Evolutionary conservation across 2,329 filamentous ascomycete genomes (phyloP), one percentile per base, ranked within the genome.

Genomic region (Colletotrichum graminicola): DNA sequence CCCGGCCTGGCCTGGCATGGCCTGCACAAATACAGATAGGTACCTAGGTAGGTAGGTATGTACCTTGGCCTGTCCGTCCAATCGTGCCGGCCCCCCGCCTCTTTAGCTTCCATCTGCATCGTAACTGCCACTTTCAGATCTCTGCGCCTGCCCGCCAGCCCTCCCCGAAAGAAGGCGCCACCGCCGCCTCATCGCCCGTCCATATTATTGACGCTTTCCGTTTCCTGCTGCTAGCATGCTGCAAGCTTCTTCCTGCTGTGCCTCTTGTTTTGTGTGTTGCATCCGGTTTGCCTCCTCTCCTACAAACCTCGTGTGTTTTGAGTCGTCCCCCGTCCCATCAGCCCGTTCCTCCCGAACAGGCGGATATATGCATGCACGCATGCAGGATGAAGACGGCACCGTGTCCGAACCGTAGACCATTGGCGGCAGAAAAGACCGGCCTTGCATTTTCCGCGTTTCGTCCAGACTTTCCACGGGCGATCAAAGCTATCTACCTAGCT

Each of bases 361-460:
- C 26, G 45, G 45, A 14, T 23, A 1, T 21, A 21, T 43, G 16
- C 16, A 43, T 43, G 41, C 41, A 43, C 21, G 41, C 41, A n/a
- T 41, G 43, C 64, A 39, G 32, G 52, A 67, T 47, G 67, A 66
- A 71, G 55, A 45, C 34, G 21, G 43, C 34, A 52, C 45, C 8
- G 47, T 45, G 59, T 55, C 65, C 62, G 68, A 71, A 39, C 60
- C 32, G n/a, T 34, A 23, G 45, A 51, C 39, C 51, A 12, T 64
- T 36, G 32, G 34, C 39, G n/a, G 41, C 62, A 69, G 49, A 52
- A 62, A 55, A 26, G 43, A 61, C 59, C 65, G 68, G 65, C 68
- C 68, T 60, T 43, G 10, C 65, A 32, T 39, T 63, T 71, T 54
- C 68, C 68, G 68, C 65, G 68, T 71, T 71, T 71, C 68, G 68